Percentiles rank a stretch among this genome's conserved stretches.
Conservation (phyloP, 371 early-diverging fungal species). For the Mucor plumbeus region DNA sequence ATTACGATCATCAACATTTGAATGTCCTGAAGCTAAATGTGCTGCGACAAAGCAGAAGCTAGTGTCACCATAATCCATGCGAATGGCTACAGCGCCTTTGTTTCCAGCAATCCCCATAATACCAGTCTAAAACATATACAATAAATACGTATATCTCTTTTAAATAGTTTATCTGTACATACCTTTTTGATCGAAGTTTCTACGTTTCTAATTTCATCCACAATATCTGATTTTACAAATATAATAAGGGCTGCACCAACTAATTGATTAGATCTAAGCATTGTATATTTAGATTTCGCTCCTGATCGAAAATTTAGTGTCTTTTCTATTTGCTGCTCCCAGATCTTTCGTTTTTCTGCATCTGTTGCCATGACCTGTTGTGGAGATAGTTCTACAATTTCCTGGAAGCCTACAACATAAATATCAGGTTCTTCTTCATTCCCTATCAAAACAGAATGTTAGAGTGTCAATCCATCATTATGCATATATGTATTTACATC, state of each 20-base stretch:
- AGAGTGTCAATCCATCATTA: background rate
- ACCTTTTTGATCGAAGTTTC: slow-evolving; percentile 83
- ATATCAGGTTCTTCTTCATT: slow-evolving; percentile 74
- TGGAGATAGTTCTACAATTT: slow-evolving; percentile 91
- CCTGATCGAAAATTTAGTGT: slow-evolving; percentile 55
- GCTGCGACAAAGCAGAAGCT: slow-evolving; percentile 88
- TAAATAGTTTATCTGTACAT: background rate
- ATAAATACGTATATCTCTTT: too few species aligned
- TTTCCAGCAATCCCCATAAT: slow-evolving; percentile 86
- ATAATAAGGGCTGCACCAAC: slow-evolving; percentile 88
- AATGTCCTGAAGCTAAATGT: slow-evolving; percentile 90
- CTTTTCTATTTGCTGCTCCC: slow-evolving; percentile 71
- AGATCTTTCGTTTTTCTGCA: slow-evolving; percentile 60
- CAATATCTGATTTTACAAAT: slow-evolving; percentile 73
- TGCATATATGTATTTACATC: slow-evolving; percentile 31
- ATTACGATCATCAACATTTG: slow-evolving; percentile 84
- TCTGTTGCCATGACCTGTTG: slow-evolving; percentile 85
- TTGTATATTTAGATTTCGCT: slow-evolving; percentile 63
- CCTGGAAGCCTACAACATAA: slow-evolving; percentile 90
- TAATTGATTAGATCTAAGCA: slow-evolving; percentile 83
- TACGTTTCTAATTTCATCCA: slow-evolving; percentile 80
- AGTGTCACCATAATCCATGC: slow-evolving; percentile 87
- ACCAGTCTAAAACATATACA: slow-evolving; percentile 59
- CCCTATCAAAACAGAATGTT: slow-evolving; percentile 18
- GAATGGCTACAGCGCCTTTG: slow-evolving; percentile 88